Evolutionary conservation across 176 grass and related monocot genomes (phyloP), one percentile per base, ranked within the genome.

Genomic region (Olyra latifolia): DNA sequence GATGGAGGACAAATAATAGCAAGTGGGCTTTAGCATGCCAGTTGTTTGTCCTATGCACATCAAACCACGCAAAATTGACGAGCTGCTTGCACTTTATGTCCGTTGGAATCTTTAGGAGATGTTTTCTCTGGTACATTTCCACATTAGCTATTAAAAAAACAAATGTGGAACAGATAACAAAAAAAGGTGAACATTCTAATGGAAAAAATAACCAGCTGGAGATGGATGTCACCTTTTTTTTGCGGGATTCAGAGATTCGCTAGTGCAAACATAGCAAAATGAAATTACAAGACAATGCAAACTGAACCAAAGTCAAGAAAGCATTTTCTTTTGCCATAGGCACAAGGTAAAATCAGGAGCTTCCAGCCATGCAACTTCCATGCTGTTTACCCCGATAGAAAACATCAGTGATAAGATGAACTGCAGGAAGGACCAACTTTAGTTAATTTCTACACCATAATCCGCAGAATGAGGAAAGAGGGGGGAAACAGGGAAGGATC

Each of bases 181-280:
- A 41, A 46, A 71, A 65, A 61, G 19, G 4, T 25, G 23, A n/a
- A 17, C 5, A 19, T 40, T 52, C 53, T 40, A 27, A 58, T 6
- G 13, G 52, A 77, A 50, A 52, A 29, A n/a, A 32, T 78, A 78
- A 62, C 45, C 57, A 53, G 6, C 39, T 62, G 17, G 50, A 72
- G 7, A 78, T 42, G 46, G 5, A 6, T 23, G 3, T 10, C 23
- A 32, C n/a, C 15, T 61, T 62, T 23, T 12, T 5, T 50, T 64
- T 72, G 44, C 6, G 12, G 69, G 56, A 74, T 42, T 74, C 19
- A 20, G 12, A 58, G 43, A 74, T 42, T 74, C 19, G 28, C 54
- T 82, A 0, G 10, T 46, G 23, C 63, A 44, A 23, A 57, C 0
- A 48, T 22, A 41, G 17, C 25, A 69, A 80, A 28, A 27, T 8